These are phyloP conservation scores for Neurospora intermedia DNA, from an alignment of 495 filamentous ascomycete genomes.

Conservation along the genomic window DNA sequence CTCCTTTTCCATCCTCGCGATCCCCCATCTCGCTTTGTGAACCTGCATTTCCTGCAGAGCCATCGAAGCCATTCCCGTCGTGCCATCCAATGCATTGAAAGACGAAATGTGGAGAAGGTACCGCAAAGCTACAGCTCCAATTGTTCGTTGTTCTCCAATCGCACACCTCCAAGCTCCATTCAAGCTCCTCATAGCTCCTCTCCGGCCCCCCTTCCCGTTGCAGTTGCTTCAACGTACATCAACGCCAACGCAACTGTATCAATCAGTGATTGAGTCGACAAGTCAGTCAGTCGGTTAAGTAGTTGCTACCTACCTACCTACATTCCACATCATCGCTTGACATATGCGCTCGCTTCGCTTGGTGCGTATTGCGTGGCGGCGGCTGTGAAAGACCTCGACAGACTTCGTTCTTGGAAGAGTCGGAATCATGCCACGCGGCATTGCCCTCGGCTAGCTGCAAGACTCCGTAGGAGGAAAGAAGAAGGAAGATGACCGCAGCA, in stretches of 20 bases:
- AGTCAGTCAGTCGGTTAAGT: background rate
- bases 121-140: background rate
- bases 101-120: background rate
- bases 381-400: background rate
- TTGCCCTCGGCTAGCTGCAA: background rate
- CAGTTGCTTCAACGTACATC: background rate
- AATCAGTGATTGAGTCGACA: background rate
- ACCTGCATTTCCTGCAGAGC: background rate
- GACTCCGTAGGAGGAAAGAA: background rate
- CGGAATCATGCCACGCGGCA: background rate
- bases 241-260: background rate
- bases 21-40: no score
- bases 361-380: background rate
- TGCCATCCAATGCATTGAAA: background rate
- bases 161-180: background rate
- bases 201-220: background rate
- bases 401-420: background rate
- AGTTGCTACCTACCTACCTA: background rate
- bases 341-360: background rate
- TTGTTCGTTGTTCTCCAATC: background rate
- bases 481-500: background rate
- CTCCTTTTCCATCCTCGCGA: no score
- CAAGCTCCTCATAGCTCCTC: background rate
- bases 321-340: background rate
- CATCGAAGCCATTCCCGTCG: background rate